phyloP scores from a whole-genome alignment of 305 asterid genomes.

The Caryopteris hybrid region DNA sequence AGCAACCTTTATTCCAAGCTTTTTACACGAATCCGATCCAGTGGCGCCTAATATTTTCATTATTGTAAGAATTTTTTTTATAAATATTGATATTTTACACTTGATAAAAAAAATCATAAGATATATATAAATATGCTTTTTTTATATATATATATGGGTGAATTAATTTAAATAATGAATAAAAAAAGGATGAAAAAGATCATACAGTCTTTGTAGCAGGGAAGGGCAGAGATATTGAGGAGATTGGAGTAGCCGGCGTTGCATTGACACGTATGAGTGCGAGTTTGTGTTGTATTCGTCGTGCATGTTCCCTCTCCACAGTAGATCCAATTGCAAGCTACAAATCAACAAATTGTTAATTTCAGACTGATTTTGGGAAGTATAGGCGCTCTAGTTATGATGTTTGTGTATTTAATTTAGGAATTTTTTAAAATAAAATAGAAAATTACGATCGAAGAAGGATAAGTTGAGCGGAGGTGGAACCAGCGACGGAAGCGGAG shows the following conservation, averaged over 20 bases:
- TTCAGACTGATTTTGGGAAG: too few species aligned
- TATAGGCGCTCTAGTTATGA: too few species aligned
- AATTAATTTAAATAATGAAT: too few species aligned
- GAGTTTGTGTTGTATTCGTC: conserved; percentile 34
- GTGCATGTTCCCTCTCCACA: conserved; percentile 75
- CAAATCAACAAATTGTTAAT: too few species aligned
- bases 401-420: too few species aligned
- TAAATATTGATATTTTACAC: too few species aligned
- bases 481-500: conserved; percentile 44
- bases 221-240: conserved; percentile 45
- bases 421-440: neutral
- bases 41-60: conserved; percentile 46
- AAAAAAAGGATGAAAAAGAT: neutral
- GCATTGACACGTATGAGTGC: conserved; percentile 55
- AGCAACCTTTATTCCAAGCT: conserved; percentile 43
- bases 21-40: conserved; percentile 51
- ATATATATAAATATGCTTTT: too few species aligned
- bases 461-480: conserved; percentile 51
- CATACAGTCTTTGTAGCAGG: conserved; percentile 74
- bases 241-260: conserved; percentile 50
- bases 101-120: too few species aligned
- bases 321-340: conserved; percentile 69
- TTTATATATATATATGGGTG: too few species aligned
- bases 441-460: conserved; percentile 51
- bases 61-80: too few species aligned